Base-by-base conservation (phyloP, 2,329 filamentous ascomycete species). In the Aureobasidium melanogenum region DNA sequence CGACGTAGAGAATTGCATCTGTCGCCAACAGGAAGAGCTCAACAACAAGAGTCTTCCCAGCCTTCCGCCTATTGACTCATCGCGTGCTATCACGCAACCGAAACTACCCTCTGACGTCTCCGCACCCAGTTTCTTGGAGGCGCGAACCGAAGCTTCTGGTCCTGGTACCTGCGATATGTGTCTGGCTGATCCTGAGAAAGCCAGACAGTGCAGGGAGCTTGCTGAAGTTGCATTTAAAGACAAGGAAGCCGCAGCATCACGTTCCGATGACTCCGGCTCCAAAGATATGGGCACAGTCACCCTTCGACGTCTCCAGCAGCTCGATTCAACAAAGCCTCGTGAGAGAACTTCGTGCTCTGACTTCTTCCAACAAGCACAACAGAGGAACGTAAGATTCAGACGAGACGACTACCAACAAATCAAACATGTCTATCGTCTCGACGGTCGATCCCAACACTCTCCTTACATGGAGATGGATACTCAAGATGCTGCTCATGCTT, bases 141-240 rank as follows among this genome's bases (percentile, higher is more conserved):
- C 61, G 7, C 46, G 55, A 14, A 54, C 50, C 2, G 32, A 41
- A 4, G 60, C 62, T 38, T 62, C 56, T 10, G 64, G 62, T 6
- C 64, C 64, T 1, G 64, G 64, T n/a, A 60, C 64, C 6, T 65
- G 64, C 47, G 64, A 65, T 17, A 61, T 59, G 54, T 65, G 64
- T 47, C 62, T 60, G 3, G 60, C 52, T 24, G 64, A 65, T 39
- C 64, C 64, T 5, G 62, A 65, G 30, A 61, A 62, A 22, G 64
- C 64, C 1, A 51, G 64, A 9, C 61, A 65, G 39, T 65, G 64
- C 24, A 52, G 46, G 39, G 64, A 65, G 39, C 62, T 65, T 6
- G 64, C 61, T 7, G 43, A 61, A 34, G 47, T 60, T 5, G 38
- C 62, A 12, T 62, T 65, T 19, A 26, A 55, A 30, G n/a, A 55